These are phyloP conservation scores for Trichoderma pleuroti DNA, from an alignment of 2,329 filamentous ascomycete genomes.

Conservation along the genomic window DNA sequence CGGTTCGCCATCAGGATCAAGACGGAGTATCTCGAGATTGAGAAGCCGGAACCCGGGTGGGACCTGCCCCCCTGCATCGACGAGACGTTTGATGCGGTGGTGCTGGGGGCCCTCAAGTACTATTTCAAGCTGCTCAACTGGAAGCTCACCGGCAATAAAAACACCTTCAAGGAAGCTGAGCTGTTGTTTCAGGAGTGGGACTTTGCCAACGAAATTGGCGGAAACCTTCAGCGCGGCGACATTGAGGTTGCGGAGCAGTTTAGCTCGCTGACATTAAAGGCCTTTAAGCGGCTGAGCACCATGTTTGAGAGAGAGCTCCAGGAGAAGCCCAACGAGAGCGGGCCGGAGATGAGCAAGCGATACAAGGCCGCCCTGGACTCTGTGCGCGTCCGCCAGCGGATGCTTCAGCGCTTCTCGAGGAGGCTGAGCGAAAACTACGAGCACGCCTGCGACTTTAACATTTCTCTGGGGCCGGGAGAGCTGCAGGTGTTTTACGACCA, in stretches of 20 bases:
- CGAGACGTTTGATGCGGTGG: constrained; percentile 88
- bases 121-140: constrained; percentile 99
- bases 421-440: constrained; percentile 92
- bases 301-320: constrained; percentile 92
- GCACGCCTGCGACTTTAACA: constrained; percentile 92
- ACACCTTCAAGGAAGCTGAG: constrained; percentile 98
- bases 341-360: constrained; percentile 88
- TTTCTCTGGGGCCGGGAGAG: constrained; percentile 64
- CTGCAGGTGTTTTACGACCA: constrained; percentile 77
- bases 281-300: constrained; percentile 78
- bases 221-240: constrained; percentile 87
- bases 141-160: constrained; percentile 96
- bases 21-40: constrained; percentile 77
- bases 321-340: constrained; percentile 76
- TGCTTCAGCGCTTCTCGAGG: constrained; percentile 91
- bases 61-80: constrained; percentile 94
- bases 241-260: constrained; percentile 98
- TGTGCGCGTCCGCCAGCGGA: constrained; percentile 90
- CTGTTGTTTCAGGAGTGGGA: constrained; percentile 97
- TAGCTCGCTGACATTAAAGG: constrained; percentile 88
- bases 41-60: constrained; percentile 87
- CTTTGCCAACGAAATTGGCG: constrained; percentile 90
- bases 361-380: constrained; percentile 96
- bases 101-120: constrained; percentile 89
- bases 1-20: constrained; percentile 92